A percentile compares a stretch with the other conserved stretches of the same genome.
Conservation (phyloP, 2,329 filamentous ascomycete genomes). For the Drechslera avenae region DNA sequence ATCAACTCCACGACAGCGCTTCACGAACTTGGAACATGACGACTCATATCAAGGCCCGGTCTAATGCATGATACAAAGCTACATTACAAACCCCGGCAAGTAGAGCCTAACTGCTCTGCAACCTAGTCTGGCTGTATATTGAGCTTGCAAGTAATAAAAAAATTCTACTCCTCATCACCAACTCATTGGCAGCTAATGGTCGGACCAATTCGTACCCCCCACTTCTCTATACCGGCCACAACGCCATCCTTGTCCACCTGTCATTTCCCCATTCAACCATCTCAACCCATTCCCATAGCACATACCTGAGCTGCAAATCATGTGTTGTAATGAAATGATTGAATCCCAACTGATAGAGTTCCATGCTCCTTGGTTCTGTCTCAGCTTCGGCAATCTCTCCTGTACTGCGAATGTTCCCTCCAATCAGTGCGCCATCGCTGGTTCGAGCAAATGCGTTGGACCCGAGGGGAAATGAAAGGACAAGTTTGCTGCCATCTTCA, state of each 20-base stretch:
- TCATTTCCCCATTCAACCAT: slow-evolving; percentile 15
- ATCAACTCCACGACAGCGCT: no score
- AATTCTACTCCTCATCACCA: not conserved
- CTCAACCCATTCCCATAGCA: slow-evolving; percentile 11
- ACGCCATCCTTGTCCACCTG: slow-evolving; percentile 9
- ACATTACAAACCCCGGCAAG: no score
- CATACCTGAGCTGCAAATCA: slow-evolving; percentile 12
- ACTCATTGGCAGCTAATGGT: not conserved
- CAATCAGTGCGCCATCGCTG: slow-evolving; percentile 13
- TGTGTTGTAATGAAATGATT: slow-evolving; percentile 13
- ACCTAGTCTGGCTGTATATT: no score
- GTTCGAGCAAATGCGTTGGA: slow-evolving; percentile 13
- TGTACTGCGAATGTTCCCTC: slow-evolving; percentile 8
- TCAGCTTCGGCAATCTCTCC: slow-evolving; percentile 4
- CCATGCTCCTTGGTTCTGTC: slow-evolving; percentile 6
- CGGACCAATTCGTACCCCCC: slow-evolving; percentile 4
- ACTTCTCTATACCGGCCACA: slow-evolving; percentile 11
- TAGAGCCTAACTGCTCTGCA: no score
- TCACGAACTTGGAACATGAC: no score
- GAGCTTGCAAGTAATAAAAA: no score
- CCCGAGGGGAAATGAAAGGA: slow-evolving; percentile 14
- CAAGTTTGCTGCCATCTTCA: slow-evolving; percentile 14
- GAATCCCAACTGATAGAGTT: slow-evolving; percentile 12
- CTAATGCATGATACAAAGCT: no score
- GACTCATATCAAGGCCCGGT: no score